phyloP scores from a whole-genome alignment of 345 rosid genomes.

The Dipteronia dyeriana region DNA sequence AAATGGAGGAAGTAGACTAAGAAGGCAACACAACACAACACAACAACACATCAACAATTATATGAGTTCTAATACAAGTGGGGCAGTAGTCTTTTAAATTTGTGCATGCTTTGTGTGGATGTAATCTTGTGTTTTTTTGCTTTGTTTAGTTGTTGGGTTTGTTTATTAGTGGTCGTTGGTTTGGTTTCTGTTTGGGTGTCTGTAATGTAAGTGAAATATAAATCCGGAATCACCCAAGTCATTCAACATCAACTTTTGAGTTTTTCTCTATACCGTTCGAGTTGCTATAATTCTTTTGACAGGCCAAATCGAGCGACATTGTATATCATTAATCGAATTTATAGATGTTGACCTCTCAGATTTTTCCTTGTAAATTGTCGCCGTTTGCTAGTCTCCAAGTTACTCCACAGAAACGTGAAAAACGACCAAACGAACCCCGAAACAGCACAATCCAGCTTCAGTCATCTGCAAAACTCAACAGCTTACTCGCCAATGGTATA shows the following conservation, averaged over 20 bases:
- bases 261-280: no score
- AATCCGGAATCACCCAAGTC: no score
- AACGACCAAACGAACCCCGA: not conserved
- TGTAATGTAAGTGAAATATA: no score
- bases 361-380: not conserved
- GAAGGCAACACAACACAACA: no score
- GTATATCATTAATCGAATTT: no score
- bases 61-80: not conserved
- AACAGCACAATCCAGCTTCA: not conserved
- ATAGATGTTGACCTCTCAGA: not conserved
- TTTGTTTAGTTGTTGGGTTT: not conserved
- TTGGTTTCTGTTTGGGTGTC: not conserved
- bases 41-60: no score
- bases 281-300: no score
- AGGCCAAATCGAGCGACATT: no score
- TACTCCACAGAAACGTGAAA: not conserved
- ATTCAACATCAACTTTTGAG: no score
- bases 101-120: not conserved
- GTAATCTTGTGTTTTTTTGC: not conserved
- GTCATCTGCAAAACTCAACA: not conserved
- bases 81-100: not conserved
- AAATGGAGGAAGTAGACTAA: constrained; percentile 62
- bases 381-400: not conserved
- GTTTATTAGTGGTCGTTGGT: not conserved
- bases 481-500: not conserved